Evolutionary conservation across 1,284 basidiomycete genomes (phyloP).

Genomic region (Salmacisia buchloeana): DNA sequence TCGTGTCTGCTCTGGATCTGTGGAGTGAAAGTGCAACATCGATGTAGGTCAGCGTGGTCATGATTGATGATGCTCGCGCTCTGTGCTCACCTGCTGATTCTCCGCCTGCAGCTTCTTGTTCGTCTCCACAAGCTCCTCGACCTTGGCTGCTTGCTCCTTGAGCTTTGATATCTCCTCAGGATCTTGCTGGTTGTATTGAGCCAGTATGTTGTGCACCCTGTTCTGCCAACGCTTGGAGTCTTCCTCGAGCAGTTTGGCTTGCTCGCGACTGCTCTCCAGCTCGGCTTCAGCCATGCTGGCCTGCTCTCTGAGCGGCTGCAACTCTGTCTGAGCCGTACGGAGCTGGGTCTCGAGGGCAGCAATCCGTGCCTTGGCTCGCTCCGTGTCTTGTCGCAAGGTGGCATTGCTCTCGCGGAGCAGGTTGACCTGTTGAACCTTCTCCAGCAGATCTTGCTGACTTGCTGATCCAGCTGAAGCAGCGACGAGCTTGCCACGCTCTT

Average conservation of each 20-base stretch:
- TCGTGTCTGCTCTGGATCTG: conserved; percentile 50
- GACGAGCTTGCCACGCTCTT: conserved; percentile 24
- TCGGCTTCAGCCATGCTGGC: conserved; percentile 67
- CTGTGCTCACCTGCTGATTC: not conserved
- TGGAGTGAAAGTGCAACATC: not conserved
- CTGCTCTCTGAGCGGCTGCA: conserved; percentile 72
- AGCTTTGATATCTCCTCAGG: conserved; percentile 57
- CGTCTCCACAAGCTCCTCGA: conserved; percentile 13
- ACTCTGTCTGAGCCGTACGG: conserved; percentile 57
- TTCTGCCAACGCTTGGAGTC: conserved; percentile 80
- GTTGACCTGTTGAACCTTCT: conserved; percentile 80
- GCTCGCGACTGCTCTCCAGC: conserved; percentile 64
- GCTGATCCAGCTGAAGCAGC: conserved; percentile 60
- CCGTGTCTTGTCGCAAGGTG: conserved; percentile 71
- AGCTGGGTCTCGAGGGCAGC: conserved; percentile 58
- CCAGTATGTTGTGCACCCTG: conserved; percentile 71
- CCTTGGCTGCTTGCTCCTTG: conserved; percentile 37
- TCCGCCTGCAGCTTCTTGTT: conserved; percentile 19
- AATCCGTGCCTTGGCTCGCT: conserved; percentile 58
- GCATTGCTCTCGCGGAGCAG: conserved; percentile 81
- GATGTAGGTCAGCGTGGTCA: not conserved
- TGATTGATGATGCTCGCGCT: not conserved
- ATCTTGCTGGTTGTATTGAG: conserved; percentile 83
- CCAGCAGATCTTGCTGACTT: conserved; percentile 76
- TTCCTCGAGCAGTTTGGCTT: conserved; percentile 67